phyloP scores from a whole-genome alignment of 306 rosid genomes.

The Oemleria cerasiformis region DNA sequence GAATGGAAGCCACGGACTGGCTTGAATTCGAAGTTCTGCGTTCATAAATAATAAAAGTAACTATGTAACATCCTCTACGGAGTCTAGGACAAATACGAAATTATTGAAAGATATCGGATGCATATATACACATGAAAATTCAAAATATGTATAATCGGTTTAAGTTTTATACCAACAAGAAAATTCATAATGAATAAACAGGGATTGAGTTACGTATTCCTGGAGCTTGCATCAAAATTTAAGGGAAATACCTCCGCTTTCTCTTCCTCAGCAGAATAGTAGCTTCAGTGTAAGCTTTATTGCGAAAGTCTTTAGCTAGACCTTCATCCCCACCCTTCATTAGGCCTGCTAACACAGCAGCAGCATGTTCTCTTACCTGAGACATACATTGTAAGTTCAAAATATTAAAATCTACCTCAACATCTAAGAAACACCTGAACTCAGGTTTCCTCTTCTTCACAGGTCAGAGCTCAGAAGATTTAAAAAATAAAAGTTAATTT shows the following conservation, averaged over 20 bases:
- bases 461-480: constrained; percentile 1
- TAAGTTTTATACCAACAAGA: no score
- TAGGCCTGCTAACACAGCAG: constrained; percentile 95
- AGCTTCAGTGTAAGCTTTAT: constrained; percentile 73
- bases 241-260: constrained; percentile 55
- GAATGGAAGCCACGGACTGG: constrained; percentile 69
- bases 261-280: constrained; percentile 57
- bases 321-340: constrained; percentile 97
- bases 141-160: not conserved
- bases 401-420: not conserved
- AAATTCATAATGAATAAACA: not conserved
- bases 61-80: not conserved
- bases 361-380: constrained; percentile 96
- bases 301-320: constrained; percentile 80
- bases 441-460: not conserved
- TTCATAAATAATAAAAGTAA: constrained; percentile 17
- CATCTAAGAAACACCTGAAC: not conserved
- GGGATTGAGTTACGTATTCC: not conserved
- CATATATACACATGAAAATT: not conserved
- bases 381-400: constrained; percentile 27
- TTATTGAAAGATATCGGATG: not conserved
- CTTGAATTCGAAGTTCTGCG: constrained; percentile 70
- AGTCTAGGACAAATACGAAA: not conserved
- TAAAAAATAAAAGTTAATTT: not conserved
- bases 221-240: not conserved